These are phyloP conservation scores for Vanrija humicola DNA, from an alignment of 1,284 basidiomycete species.

Conservation along the genomic window DNA sequence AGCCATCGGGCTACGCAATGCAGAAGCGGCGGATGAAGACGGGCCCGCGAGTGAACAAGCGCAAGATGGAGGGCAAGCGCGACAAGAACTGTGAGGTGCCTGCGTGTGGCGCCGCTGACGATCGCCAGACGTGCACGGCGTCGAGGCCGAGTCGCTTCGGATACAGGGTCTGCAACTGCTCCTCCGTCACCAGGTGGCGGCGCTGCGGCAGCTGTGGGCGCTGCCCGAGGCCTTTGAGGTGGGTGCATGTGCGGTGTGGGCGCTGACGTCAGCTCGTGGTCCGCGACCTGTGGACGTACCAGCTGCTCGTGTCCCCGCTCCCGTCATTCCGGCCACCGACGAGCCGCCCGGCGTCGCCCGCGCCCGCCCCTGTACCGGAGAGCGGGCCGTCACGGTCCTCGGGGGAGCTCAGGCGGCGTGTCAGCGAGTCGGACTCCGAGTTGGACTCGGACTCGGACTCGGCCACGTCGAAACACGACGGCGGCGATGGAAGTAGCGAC, in stretches of 20 bases:
- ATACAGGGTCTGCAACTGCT: conserved; percentile 76
- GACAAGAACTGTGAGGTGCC: conserved; percentile 35
- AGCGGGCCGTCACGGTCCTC: neutral
- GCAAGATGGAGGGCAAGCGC: conserved; percentile 24
- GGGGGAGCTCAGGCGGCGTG: too few species aligned
- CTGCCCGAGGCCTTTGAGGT: conserved; percentile 78
- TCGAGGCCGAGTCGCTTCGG: conserved; percentile 68
- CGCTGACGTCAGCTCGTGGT: conserved; percentile 59
- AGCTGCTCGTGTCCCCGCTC: conserved; percentile 56
- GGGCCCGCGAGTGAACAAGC: conserved; percentile 26
- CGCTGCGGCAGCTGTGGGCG: conserved; percentile 62
- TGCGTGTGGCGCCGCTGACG: neutral
- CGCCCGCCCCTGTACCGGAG: conserved; percentile 30
- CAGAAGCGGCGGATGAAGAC: conserved; percentile 30
- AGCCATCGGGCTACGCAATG: conserved; percentile 27
- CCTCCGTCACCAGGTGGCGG: conserved; percentile 66
- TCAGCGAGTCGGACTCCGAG: neutral
- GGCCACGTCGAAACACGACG: neutral
- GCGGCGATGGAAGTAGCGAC: neutral
- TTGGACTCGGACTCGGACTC: neutral
- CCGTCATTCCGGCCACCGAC: too few species aligned
- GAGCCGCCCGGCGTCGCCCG: conserved; percentile 46
- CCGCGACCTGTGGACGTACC: conserved; percentile 73
- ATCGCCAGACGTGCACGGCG: conserved; percentile 69
- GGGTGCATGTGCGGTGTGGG: conserved; percentile 17